Evolutionary conservation across 2,329 filamentous ascomycete species (phyloP), one percentile per base, ranked within the genome.

Genomic region (Aspergillus sojae): DNA sequence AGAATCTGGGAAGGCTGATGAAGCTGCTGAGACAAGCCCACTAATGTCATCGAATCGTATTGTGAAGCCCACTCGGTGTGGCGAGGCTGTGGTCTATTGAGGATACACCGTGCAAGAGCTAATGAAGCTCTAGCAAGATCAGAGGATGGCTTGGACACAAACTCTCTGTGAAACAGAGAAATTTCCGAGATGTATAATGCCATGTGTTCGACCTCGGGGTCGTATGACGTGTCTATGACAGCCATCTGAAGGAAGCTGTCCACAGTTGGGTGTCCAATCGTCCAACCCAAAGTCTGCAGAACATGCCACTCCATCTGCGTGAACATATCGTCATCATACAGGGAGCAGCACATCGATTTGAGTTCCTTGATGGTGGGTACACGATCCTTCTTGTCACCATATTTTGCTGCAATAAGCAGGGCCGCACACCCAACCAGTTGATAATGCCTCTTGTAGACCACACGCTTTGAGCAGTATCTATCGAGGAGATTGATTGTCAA

Each of bases 251-350:
- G 86, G 81, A 97, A 99, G 77, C 91, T 92, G 79, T 98, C 94
- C 69, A 97, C 92, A 32, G 95, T 98, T 1, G 95, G 94, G 81
- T 98, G 94, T 61, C 95, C 95, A 70, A 99, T 91, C 70, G 90
- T 89, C 95, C 95, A 99, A 77, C 96, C 93, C 64, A 99, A 87
- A 1, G 95, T 99, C 81, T 97, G 96, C 71, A 99, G 86, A 43
- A 99, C 94, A 79, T 99, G 95, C 94, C 96, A 98, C 83, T 99
- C 95, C 95, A 99, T 99, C 80, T 99, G 95, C 12, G 94, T 94
- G 82, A 99, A 99, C 95, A 99, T 99, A 82, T 97, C 94, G 57
- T 97, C 93, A 74, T 99, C 95, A 81, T 99, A 99, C 45, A 98
- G 86, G 43, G 92, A 94, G 81, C 95, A 98, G 86, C 95, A 99